Evolutionary conservation across 371 early-diverging fungal species (phyloP), one percentile per base, ranked within the genome.

Genomic region (Basidiobolus meristosporus): DNA sequence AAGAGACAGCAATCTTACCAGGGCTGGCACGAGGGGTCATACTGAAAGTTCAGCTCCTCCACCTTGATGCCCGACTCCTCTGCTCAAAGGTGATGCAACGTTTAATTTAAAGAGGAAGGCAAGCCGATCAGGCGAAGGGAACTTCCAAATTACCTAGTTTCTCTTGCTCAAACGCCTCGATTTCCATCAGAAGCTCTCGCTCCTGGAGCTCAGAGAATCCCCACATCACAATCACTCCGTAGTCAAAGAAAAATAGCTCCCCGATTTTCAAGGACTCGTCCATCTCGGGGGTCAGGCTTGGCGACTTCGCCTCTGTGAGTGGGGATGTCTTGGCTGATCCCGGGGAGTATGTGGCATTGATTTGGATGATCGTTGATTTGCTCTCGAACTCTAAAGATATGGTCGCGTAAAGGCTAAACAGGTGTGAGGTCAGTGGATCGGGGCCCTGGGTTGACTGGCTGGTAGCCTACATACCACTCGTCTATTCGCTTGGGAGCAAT

Each of bases 191-290:
- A 47, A 90, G 66, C 43, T 65, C 52, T 17, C 63, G 43, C 52
- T 93, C 97, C 46, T 91, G 85, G 18, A 64, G 66, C 41, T 82
- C 74, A n/a, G 72, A 70, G 50, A 96, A 76, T 26, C 90, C 90
- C 97, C 97, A 96, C 45, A 90, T 74, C 1, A 92, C 93, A 1
- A 86, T 81, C 5, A 90, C 91, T 20, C 96, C 91, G 50, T 90
- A 91, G 47, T 90, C 91, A 50, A 91, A 93, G 36, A 81, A 59
- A 44, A 82, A 83, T 9, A 82, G 54, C 48, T 84, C 84, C 32
- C 80, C 79, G 16, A 71, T 71, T 39, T 52, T 59, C 37, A 69
- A 70, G 6, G 59, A 61, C 19, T 11, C 21, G 10, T 11, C 4
- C 7, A 6, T 11, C 19, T 16, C 19, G 19, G 6, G 14, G 36